A percentile compares a stretch with the other conserved stretches of the same genome.
These are phyloP conservation scores for Fragilaria radians DNA, from an alignment of 108 stramenopile species.

Conservation along the genomic window DNA sequence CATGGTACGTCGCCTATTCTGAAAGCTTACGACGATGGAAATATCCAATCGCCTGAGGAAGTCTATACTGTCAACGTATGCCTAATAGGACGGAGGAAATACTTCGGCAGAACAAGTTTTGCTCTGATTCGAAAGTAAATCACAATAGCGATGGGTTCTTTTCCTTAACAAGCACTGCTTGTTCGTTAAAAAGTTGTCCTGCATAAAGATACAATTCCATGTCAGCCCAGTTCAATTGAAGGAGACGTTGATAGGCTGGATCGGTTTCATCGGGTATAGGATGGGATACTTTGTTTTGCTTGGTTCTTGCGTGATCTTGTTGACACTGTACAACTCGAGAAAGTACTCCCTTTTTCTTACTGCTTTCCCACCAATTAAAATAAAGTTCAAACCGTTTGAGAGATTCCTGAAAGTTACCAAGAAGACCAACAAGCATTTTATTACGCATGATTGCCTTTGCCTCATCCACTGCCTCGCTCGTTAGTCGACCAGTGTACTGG, in stretches of 20 bases:
- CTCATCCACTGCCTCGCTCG: constrained; percentile 20
- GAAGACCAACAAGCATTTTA: constrained; percentile 31
- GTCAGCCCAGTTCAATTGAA: constrained; percentile 9
- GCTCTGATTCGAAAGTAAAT: too few relatives aligned
- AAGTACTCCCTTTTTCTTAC: constrained; percentile 4
- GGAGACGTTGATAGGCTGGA: neutral
- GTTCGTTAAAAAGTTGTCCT: constrained; percentile 26
- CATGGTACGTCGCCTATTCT: too few relatives aligned
- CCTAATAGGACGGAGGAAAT: too few relatives aligned
- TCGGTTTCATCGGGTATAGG: neutral
- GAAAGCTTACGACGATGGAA: too few relatives aligned
- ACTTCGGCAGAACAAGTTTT: too few relatives aligned
- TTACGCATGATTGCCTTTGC: constrained; percentile 42
- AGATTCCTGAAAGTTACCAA: constrained; percentile 30
- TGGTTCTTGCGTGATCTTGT: too few relatives aligned
- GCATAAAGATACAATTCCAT: constrained; percentile 11
- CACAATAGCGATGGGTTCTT: too few relatives aligned
- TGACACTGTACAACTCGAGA: neutral
- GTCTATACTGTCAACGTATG: too few relatives aligned
- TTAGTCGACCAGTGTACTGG: constrained; percentile 14
- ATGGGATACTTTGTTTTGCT: too few relatives aligned
- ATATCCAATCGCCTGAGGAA: too few relatives aligned
- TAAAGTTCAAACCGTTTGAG: constrained; percentile 28
- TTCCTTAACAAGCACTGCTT: too few relatives aligned
- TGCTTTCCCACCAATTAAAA: constrained; percentile 27